Percentiles rank a stretch among this genome's conserved stretches.
phyloP scores from a whole-genome alignment of 169 alveolate species.

The Eimeria praecox region DNA sequence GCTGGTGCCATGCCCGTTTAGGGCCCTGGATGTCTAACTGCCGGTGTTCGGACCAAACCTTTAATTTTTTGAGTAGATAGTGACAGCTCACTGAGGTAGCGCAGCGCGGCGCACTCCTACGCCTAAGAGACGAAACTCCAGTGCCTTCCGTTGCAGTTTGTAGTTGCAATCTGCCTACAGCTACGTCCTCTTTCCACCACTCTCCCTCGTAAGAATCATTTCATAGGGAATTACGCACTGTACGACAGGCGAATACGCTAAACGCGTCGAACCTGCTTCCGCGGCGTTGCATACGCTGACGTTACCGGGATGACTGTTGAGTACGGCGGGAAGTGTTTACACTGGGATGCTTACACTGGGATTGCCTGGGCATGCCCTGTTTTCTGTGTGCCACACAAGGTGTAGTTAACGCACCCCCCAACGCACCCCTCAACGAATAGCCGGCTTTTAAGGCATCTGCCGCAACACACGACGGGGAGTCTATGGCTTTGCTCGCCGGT shows the following conservation, averaged over 20 bases:
- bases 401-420: not conserved
- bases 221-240: not conserved
- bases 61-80: not conserved
- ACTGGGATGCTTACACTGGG: too few species aligned
- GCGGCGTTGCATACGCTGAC: not conserved
- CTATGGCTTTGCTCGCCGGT: not conserved
- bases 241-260: not conserved
- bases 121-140: not conserved
- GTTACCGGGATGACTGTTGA: not conserved
- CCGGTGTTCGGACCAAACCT: not conserved
- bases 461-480: not conserved
- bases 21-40: not conserved
- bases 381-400: not conserved
- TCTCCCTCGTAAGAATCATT: not conserved
- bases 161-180: not conserved
- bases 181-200: not conserved
- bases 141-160: not conserved
- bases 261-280: not conserved
- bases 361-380: not conserved
- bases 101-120: too few species aligned
- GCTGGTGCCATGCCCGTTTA: not conserved
- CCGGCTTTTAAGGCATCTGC: not conserved
- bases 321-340: not conserved
- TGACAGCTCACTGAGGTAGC: not conserved
- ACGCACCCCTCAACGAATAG: not conserved